Base-by-base conservation (phyloP, 352 stramenopile species). In the Peronospora farinosa region DNA sequence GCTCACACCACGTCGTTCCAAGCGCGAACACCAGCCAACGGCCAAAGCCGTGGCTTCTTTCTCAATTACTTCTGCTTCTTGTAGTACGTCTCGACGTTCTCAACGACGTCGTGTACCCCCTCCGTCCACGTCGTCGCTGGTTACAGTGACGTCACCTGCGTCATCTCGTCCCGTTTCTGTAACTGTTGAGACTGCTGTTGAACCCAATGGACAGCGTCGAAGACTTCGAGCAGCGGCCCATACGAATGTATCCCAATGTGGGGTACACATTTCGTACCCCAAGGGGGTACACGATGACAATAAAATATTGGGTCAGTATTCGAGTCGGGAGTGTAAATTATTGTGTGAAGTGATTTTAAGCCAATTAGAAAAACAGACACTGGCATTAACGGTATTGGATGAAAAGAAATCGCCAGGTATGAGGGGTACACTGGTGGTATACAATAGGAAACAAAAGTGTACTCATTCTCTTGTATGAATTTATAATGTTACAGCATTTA, bases 331-430 rank as follows among this genome's bases (percentile, higher is more conserved):
- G 23, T 82, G 73, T 41, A 71, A 64, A 23, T 21, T 78, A 27
- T 44, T 87, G 38, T 85, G 73, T 40, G 73, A 87, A 39, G 63
- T 70, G 9, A 72, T 87, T 32, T 43, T 81, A 40, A 39, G 54
- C 15, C 73, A 87, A 13, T 40, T 87, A 37, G 74, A 81, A 45
- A 51, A 55, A 25, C 72, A 80, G 50, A 71, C 76, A n/a, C 47
- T 71, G 43, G 47, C 49, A 0, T 30, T 58, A 0, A 69, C 58
- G 10, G 76, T 76, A 40, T 45, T 87, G 40, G 57, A 84, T 9
- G 39, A 65, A 16, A 49, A 64, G 0, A 52, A 54, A 17, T 83
- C 76, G 3, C 76, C 76, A 47, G 72, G 65, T 58, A 44, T 12
- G 9, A 41, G 8, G 7, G 17, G 28, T 33, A 33, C n/a, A 27